Percentiles rank a stretch among this genome's conserved stretches.
Conservation (phyloP, 306 rosid species). For the Vigna reflexopilosa region DNA sequence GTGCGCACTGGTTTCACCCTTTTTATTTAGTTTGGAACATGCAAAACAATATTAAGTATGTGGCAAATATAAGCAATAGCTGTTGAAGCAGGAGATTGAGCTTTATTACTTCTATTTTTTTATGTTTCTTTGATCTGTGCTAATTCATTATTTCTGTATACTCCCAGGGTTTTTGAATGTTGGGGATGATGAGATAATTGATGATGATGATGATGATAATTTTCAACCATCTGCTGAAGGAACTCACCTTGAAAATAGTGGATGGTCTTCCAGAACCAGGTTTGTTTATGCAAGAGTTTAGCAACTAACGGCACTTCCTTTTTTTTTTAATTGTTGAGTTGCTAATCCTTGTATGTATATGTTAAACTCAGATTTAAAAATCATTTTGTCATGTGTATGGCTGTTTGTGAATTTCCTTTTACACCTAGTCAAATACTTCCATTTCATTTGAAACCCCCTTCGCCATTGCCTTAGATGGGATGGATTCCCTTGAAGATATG, state of each 20-base stretch:
- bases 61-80: background rate
- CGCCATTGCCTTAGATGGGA: background rate
- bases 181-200: slow-evolving; percentile 83
- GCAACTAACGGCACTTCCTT: slow-evolving; percentile 2
- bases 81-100: slow-evolving; percentile 1
- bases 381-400: slow-evolving; percentile 1
- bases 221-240: slow-evolving; percentile 65
- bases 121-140: slow-evolving; percentile 33
- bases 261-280: slow-evolving; percentile 99
- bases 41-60: slow-evolving; percentile 9
- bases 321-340: background rate
- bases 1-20: background rate
- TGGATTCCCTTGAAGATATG: background rate
- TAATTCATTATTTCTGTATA: slow-evolving; percentile 16
- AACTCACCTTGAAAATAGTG: slow-evolving; percentile 77
- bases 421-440: background rate
- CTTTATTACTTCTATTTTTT: slow-evolving; percentile 15
- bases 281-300: slow-evolving; percentile 48
- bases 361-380: background rate
- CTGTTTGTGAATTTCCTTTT: slow-evolving; percentile 1
- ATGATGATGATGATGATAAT: slow-evolving; percentile 65
- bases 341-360: slow-evolving; percentile 2
- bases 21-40: background rate
- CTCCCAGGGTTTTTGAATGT: slow-evolving; percentile 85
- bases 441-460: background rate